Evolutionary conservation across 495 filamentous ascomycete genomes (phyloP), one percentile per base, ranked within the genome.

Genomic region (Neurospora sp.): DNA sequence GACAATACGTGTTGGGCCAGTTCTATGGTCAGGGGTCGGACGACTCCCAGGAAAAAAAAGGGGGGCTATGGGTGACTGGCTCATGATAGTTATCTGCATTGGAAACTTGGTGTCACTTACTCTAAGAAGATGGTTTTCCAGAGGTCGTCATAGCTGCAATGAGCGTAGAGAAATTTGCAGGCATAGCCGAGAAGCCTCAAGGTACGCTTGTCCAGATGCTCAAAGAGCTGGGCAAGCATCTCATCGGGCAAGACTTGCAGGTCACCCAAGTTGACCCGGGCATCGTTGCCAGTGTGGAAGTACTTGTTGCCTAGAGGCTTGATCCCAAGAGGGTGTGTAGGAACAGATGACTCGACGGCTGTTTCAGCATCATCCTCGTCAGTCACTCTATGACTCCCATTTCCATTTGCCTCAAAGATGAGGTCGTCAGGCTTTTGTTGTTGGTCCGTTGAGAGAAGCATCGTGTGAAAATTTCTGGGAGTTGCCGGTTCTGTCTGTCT

Each of bases 251-350:
- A 82, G 16, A 77, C 76, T 45, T 85, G 82, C 74, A 97, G 90
- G 3, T 77, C 73, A 10, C 94, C 95, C 68, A 89, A 84, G 44
- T 80, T 85, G 39, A 83, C 77, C 53, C 93, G 91, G 27, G 94
- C 87, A 81, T 92, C 92, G 39, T 81, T 84, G 10, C 82, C 83
- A 68, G 89, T 87, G 59, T 87, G 84, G 18, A 86, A 78, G 69
- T 93, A 92, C 72, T 90, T 90, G 86, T 99, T 99, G 69, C 96
- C 96, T 77, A 89, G 87, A 1, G 96, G 96, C 77, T 93, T 96
- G 75, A 98, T 87, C 53, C 91, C 90, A 39, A 97, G 83, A 27
- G 95, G 95, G 84, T 99, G 96, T 53, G 85, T 84, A 18, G 92
- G 91, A 69, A 97, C 90, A 73, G 77, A 82, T 68, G 80, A 75